Conservation (phyloP, 1,139 yeast species). For the Blastobotrys capitulatus region DNA sequence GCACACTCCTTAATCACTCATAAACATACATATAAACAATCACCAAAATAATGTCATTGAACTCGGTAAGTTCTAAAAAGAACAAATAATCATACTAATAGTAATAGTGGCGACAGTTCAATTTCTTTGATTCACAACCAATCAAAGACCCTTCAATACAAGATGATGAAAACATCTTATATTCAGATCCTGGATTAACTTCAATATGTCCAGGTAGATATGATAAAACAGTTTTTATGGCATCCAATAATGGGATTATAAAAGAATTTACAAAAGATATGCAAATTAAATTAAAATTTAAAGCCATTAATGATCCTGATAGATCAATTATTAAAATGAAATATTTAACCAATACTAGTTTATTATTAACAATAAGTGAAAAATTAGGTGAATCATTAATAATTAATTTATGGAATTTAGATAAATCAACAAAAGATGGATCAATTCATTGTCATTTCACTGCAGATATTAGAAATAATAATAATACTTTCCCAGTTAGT, state of each 20-base stretch:
- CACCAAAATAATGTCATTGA: slow-evolving; percentile 22
- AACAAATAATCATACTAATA: neutral
- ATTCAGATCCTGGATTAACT: slow-evolving; percentile 69
- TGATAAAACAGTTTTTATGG: slow-evolving; percentile 45
- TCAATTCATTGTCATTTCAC: slow-evolving; percentile 39
- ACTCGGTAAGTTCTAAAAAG: slow-evolving; percentile 16
- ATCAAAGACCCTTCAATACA: slow-evolving; percentile 79
- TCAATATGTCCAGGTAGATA: slow-evolving; percentile 53
- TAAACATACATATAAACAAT: too few species aligned
- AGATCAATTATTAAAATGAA: slow-evolving; percentile 56
- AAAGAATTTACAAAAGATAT: slow-evolving; percentile 54
- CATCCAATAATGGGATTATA: slow-evolving; percentile 51
- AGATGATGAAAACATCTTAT: slow-evolving; percentile 45
- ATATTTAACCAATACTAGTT: slow-evolving; percentile 43
- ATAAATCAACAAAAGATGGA: slow-evolving; percentile 26
- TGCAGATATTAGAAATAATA: slow-evolving; percentile 45
- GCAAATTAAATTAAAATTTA: slow-evolving; percentile 44
- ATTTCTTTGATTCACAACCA: slow-evolving; percentile 78
- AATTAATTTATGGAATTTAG: slow-evolving; percentile 69
- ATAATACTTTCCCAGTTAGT: slow-evolving; percentile 68
- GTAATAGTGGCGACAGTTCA: slow-evolving; percentile 74
- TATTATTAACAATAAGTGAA: slow-evolving; percentile 64
- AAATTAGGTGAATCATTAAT: slow-evolving; percentile 62
- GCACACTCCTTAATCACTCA: too few species aligned
- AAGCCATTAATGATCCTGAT: slow-evolving; percentile 43